Base-by-base conservation (phyloP, 176 grass and related monocot species). In the Ensete ventricosum region DNA sequence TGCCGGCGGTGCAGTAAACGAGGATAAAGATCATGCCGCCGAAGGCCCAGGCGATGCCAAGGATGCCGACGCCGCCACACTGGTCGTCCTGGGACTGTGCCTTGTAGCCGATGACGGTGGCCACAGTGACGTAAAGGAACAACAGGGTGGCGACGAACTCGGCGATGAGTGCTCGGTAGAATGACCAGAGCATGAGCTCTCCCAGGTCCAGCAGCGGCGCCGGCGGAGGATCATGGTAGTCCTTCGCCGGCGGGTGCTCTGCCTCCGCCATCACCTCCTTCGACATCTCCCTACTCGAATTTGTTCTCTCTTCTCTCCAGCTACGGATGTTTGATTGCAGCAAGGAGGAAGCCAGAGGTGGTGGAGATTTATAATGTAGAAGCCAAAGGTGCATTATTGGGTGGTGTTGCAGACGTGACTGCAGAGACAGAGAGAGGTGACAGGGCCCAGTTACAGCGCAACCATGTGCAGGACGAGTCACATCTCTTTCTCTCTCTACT, bases 81-180 rank as follows among this genome's bases (percentile, higher is more conserved):
- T 26, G 0, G 0, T 82, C 14, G 21, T 71, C 5, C 6, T 57
- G n/a, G 14, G 72, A 48, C 79, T 96, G 88, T 60, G 8, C 53
- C 76, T 89, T 89, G 90, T 91, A 91, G 19, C 90, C 90, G 77
- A 98, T 93, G 60, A 98, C 88, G 79, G 95, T 93, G 14, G 95
- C 84, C 24, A 98, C 34, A 78, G 85, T 84, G 50, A 98, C 85
- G 78, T 91, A 98, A 25, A 98, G 90, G 84, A 93, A 89, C 63
- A 98, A 85, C 67, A 98, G 90, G 1, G 90, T 82, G 22, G 95
- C 86, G 16, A 93, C 1, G 80, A 98, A 98, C 80, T 98, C 95
- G 8, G 90, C 88, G 81, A 98, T 87, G 64, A 80, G 53, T 1
- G 88, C 90, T 9, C 88, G 85, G 90, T 98, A 93, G 24, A 98